Base-by-base conservation (phyloP, 2,329 filamentous ascomycete species). In the Cylindrodendrum hubeiense region DNA sequence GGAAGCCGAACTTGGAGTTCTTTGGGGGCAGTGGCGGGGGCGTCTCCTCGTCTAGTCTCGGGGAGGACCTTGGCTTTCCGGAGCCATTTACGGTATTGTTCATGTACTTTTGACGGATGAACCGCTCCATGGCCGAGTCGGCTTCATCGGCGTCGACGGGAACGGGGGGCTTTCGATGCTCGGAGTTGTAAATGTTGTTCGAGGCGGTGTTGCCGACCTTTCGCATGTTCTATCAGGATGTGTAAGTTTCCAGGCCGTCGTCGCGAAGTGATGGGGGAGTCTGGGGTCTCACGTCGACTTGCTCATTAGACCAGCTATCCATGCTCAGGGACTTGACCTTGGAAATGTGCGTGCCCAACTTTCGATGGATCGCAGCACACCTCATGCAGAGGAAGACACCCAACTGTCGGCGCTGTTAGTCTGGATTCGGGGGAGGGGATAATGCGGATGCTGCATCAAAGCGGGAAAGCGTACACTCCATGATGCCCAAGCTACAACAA, bases 311-410 rank as follows among this genome's bases (percentile, higher is more conserved):
- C 96, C 96, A 99, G 72, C 92, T 96, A 81, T 99, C 96, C 95
- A 99, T 98, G 80, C 93, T 98, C 82, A 99, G 82, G 39, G 95
- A 98, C 82, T 99, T 99, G 84, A 99, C 94, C 80, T 99, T 99
- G 71, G 95, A 98, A 68, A 99, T 94, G 80, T 99, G 96, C 43
- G 96, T 98, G 67, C 96, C 96, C 76, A 99, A 86, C 82, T 98
- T 98, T 77, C 96, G 93, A 84, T 99, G 96, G 76, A 98, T 88
- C 59, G 94, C 89, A 58, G 95, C 96, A 85, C 96, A 99, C 78
- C 96, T 93, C 93, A 99, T 97, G 83, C 96, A 99, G 54, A 99
- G 86, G 79, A 99, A 99, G 70, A 98, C 90, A 65, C 96, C 96
- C 81, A 99, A 84, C 93, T 98, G 70, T 28, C 52, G 30, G 46